Base-by-base conservation (phyloP, 768 basidiomycete genomes). In the Agaricus sinodeliciosus region DNA sequence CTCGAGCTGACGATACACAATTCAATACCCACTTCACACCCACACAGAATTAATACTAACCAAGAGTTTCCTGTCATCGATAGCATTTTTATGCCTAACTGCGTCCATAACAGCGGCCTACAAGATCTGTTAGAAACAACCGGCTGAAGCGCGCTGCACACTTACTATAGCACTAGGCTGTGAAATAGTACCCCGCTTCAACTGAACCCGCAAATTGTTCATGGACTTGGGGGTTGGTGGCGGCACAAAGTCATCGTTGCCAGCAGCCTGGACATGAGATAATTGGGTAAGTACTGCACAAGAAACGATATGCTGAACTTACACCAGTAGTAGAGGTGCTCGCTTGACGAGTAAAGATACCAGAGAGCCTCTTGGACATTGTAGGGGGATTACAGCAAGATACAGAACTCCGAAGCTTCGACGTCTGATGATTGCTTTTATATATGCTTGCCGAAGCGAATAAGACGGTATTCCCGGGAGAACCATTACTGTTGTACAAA, bases 1-100 rank as follows among this genome's bases (percentile, higher is more conserved):
- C 60, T 91, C 90, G 35, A 91, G 80, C 89, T 90, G 11, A 9
- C 18, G 26, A 42, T 18, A 50, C 25, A 13, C 18, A 25, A 34
- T 18, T 13, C 12, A 22, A n/a, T 35, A 13, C 4, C 36, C 18
- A 31, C 25, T 45, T 15, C 28, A 18, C 2, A 19, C 31, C n/a
- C 12, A 7, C 12, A 26, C n/a, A 41, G 5, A 37, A 48, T 42
- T 6, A 4, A 18, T n/a, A 70, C 84, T 48, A 48, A 88, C 90
- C 43, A 85, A 67, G 65, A 89, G 74, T 65, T 89, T 86, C 48
- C 90, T 76, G 61, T 93, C 90, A 66, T 93, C 86, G 18, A 90
- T 69, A 7, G 79, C 71, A 46, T 81, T 81, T 9, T 71, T 69
- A 61, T 90, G 76, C 34, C 71, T 71, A 39, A 90, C 60, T 1